Evolutionary conservation across 495 filamentous ascomycete species (phyloP).

Genomic region (Tuber calosporum): DNA sequence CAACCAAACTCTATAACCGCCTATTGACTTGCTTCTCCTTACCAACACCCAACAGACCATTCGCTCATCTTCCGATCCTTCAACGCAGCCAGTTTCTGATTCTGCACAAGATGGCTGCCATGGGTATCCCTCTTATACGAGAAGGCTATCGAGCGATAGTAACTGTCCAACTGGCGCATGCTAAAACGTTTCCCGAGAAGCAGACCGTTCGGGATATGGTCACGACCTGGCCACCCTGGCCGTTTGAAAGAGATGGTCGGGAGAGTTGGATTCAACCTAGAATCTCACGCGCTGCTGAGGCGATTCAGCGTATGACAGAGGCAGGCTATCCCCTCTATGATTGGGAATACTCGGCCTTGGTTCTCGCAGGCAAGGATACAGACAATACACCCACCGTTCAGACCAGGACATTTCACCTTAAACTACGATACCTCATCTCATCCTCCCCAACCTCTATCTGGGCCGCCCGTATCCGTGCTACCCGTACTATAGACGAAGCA

Average conservation of each 20-base stretch:
- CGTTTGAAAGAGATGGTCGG: slow-evolving; percentile 53
- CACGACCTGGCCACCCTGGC: slow-evolving; percentile 66
- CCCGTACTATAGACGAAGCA: slow-evolving; percentile 62
- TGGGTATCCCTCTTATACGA: slow-evolving; percentile 51
- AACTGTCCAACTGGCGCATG: slow-evolving; percentile 56
- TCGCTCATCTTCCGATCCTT: slow-evolving; percentile 47
- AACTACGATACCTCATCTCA: background rate
- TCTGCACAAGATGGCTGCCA: slow-evolving; percentile 55
- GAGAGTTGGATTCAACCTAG: slow-evolving; percentile 22
- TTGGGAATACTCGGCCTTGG: slow-evolving; percentile 54
- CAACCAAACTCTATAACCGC: slow-evolving; percentile 46
- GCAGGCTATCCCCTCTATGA: slow-evolving; percentile 53
- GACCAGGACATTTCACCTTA: slow-evolving; percentile 45
- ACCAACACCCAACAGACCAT: slow-evolving; percentile 49
- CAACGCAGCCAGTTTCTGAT: slow-evolving; percentile 60
- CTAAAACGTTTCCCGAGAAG: slow-evolving; percentile 55
- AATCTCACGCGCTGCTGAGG: slow-evolving; percentile 53
- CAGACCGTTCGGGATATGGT: slow-evolving; percentile 54
- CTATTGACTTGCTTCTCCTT: slow-evolving; percentile 53
- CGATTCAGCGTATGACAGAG: slow-evolving; percentile 55
- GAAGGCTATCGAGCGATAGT: slow-evolving; percentile 58
- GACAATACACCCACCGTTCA: slow-evolving; percentile 65
- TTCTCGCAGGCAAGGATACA: slow-evolving; percentile 62
- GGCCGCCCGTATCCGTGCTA: slow-evolving; percentile 58
- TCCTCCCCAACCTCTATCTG: slow-evolving; percentile 45